These are phyloP conservation scores for Chaetomiaceae sp. DNA, from an alignment of 2,329 filamentous ascomycete genomes.

Conservation along the genomic window DNA sequence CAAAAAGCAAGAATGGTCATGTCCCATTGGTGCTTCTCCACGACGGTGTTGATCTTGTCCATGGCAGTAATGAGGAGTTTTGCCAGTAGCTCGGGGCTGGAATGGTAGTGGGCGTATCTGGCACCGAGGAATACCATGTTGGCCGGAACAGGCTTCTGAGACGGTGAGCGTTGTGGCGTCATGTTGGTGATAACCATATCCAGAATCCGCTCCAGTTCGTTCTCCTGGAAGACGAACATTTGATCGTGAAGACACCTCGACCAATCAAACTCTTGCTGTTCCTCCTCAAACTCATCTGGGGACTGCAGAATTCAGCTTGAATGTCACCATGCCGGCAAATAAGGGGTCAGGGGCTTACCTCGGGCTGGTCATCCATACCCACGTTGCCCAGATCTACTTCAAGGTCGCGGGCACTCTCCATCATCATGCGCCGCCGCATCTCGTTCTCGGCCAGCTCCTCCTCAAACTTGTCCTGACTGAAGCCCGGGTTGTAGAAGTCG, in stretches of 20 bases:
- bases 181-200: constrained; percentile 97
- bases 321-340: neutral
- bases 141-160: constrained; percentile 96
- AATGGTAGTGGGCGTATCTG: constrained; percentile 94
- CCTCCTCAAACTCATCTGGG: constrained; percentile 77
- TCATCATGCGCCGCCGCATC: constrained; percentile 95
- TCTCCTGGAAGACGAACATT: constrained; percentile 99
- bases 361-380: constrained; percentile 90
- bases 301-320: constrained; percentile 42
- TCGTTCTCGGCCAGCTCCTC: constrained; percentile 97
- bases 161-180: constrained; percentile 90
- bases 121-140: constrained; percentile 96
- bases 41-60: constrained; percentile 93
- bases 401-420: constrained; percentile 93
- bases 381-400: constrained; percentile 96
- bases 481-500: constrained; percentile 91
- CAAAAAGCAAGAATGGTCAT: constrained; percentile 99
- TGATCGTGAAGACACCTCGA: constrained; percentile 90
- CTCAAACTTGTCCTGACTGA: constrained; percentile 90
- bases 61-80: constrained; percentile 80
- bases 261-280: constrained; percentile 95
- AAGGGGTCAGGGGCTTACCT: constrained; percentile 48
- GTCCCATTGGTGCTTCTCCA: constrained; percentile 96
- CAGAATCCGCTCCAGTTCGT: constrained; percentile 84
- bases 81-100: constrained; percentile 76